Conservation (phyloP, 2,329 filamentous ascomycete species). For the Epichloe sibirici region DNA sequence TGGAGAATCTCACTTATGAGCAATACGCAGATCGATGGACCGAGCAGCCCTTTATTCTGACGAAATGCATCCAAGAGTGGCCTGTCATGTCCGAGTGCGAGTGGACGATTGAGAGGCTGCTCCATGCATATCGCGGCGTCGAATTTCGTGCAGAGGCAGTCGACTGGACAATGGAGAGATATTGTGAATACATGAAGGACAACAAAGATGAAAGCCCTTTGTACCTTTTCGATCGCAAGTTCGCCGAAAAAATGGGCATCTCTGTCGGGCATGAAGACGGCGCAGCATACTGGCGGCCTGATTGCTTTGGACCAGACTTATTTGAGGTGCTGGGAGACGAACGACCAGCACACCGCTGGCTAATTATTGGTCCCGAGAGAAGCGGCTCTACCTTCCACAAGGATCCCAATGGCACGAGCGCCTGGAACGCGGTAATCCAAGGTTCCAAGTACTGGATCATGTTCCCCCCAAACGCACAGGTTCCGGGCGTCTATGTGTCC, state of each 20-base stretch:
- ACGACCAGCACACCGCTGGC: slow-evolving; percentile 80
- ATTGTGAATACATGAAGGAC: slow-evolving; percentile 69
- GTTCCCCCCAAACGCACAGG: slow-evolving; percentile 70
- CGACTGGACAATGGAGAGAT: slow-evolving; percentile 77
- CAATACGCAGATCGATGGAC: slow-evolving; percentile 71
- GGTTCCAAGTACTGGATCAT: slow-evolving; percentile 98
- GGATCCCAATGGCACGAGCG: slow-evolving; percentile 58
- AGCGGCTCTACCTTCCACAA: slow-evolving; percentile 96
- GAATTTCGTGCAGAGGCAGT: slow-evolving; percentile 85
- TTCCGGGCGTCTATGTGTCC: slow-evolving; percentile 84
- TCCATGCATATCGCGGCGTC: slow-evolving; percentile 49
- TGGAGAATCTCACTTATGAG: slow-evolving; percentile 54
- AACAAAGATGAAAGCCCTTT: slow-evolving; percentile 78
- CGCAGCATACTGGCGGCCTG: slow-evolving; percentile 62
- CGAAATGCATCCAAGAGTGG: slow-evolving; percentile 70
- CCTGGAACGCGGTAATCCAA: slow-evolving; percentile 88
- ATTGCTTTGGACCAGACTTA: slow-evolving; percentile 76
- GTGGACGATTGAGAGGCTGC: slow-evolving; percentile 62
- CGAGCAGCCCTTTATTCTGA: slow-evolving; percentile 75
- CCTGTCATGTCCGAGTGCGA: slow-evolving; percentile 60
- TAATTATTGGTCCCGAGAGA: slow-evolving; percentile 77
- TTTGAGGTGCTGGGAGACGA: slow-evolving; percentile 68
- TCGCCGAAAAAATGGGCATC: slow-evolving; percentile 75
- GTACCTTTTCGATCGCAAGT: slow-evolving; percentile 82
- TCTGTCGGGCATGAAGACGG: slow-evolving; percentile 40